Evolutionary conservation across 108 stramenopile species (phyloP).

Genomic region (Craspedostauros australis): DNA sequence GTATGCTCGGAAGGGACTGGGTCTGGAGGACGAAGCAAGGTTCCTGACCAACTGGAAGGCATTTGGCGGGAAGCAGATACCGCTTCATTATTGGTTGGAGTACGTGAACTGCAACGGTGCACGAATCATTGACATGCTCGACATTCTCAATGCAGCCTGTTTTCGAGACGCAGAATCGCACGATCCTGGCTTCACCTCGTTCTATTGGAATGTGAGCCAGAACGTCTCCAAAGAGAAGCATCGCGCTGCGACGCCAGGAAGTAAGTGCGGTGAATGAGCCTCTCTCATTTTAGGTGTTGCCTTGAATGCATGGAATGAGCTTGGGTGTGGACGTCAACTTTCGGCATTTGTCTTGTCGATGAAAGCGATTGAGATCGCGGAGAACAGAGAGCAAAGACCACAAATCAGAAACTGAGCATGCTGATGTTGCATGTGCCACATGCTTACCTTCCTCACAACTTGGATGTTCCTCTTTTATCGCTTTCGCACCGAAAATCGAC

Average conservation of each 20-base stretch:
- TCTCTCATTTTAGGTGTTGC: too few species aligned
- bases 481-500: too few species aligned
- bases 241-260: slow-evolving; percentile 41
- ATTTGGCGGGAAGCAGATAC: slow-evolving; percentile 38
- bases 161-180: slow-evolving; percentile 45
- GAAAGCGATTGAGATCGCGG: too few species aligned
- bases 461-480: too few species aligned
- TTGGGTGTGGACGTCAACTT: too few species aligned
- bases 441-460: too few species aligned
- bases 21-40: slow-evolving; percentile 42
- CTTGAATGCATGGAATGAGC: too few species aligned
- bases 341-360: too few species aligned
- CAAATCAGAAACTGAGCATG: too few species aligned
- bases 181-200: slow-evolving; percentile 42
- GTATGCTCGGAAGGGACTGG: slow-evolving; percentile 27
- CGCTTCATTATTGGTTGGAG: slow-evolving; percentile 69
- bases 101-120: slow-evolving; percentile 37
- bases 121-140: slow-evolving; percentile 43
- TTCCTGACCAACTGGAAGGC: slow-evolving; percentile 45
- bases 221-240: slow-evolving; percentile 61
- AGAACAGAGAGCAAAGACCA: too few species aligned
- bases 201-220: slow-evolving; percentile 72
- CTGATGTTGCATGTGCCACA: too few species aligned
- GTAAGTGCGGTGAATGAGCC: too few species aligned
- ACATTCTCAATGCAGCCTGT: slow-evolving; percentile 42